phyloP scores from a whole-genome alignment of 371 early-diverging fungal genomes.

The Actinomucor elegans region DNA sequence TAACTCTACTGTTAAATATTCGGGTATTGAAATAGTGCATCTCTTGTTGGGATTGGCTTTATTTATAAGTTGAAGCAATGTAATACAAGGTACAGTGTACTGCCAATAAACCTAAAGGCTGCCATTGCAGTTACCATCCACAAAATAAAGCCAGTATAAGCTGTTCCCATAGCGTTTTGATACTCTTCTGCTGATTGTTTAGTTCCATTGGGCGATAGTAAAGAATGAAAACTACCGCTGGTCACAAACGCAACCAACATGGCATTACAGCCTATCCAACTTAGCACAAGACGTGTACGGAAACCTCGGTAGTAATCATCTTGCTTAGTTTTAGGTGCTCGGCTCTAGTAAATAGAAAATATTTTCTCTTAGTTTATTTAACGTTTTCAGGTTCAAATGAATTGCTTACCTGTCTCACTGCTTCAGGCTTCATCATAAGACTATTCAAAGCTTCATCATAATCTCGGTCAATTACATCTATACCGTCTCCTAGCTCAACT shows the following conservation, averaged over 20 bases:
- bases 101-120: constrained; percentile 78
- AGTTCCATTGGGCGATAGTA: constrained; percentile 19
- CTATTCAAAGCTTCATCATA: constrained; percentile 71
- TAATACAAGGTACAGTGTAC: constrained; percentile 45
- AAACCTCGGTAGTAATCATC: constrained; percentile 88
- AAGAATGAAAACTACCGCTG: constrained; percentile 45
- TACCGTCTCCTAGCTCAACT: constrained; percentile 69
- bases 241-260: constrained; percentile 72
- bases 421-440: constrained; percentile 49
- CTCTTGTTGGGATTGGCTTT: not conserved
- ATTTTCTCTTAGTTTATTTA: too few species aligned
- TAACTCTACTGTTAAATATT: too few species aligned
- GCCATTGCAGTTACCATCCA: constrained; percentile 83
- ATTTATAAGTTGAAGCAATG: constrained; percentile 22
- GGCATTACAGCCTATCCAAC: constrained; percentile 86
- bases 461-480: constrained; percentile 64
- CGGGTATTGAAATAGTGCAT: not conserved
- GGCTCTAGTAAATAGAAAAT: too few species aligned
- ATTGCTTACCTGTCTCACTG: constrained; percentile 24
- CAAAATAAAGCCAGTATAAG: constrained; percentile 80
- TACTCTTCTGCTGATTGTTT: constrained; percentile 15
- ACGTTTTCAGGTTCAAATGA: not conserved
- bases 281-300: constrained; percentile 79
- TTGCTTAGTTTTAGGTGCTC: constrained; percentile 75
- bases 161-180: constrained; percentile 15